Evolutionary conservation across 305 asterid species (phyloP).

Genomic region (Plantago coronopus): DNA sequence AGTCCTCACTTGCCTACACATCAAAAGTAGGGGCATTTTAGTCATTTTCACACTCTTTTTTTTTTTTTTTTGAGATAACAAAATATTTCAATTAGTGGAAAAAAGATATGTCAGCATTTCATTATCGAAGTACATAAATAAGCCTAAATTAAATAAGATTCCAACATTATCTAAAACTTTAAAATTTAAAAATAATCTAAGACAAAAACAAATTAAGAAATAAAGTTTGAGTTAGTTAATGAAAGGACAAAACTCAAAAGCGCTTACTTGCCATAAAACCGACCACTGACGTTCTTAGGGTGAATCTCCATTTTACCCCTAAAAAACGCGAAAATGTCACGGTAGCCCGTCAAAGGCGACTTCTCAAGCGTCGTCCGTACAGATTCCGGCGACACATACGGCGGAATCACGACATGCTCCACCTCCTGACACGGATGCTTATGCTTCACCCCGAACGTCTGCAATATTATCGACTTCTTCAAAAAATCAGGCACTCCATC

Average conservation of each 20-base stretch:
- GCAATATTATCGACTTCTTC: conserved; percentile 62
- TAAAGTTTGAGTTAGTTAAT: too few relatives aligned
- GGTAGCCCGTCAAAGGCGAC: conserved; percentile 41
- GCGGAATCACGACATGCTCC: conserved; percentile 73
- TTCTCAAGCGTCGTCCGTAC: conserved; percentile 43
- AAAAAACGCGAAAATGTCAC: conserved; percentile 77
- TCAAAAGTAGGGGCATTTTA: background rate
- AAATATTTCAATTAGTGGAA: too few relatives aligned
- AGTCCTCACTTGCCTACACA: conserved; percentile 62
- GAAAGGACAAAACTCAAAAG: too few relatives aligned
- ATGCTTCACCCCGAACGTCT: conserved; percentile 73
- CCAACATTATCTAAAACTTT: too few relatives aligned
- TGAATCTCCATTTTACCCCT: conserved; percentile 96
- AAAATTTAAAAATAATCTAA: too few relatives aligned
- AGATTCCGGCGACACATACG: conserved; percentile 67
- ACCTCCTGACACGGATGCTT: conserved; percentile 82
- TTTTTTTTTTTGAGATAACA: too few relatives aligned
- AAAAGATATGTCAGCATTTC: too few relatives aligned
- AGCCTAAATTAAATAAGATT: too few relatives aligned
- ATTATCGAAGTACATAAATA: too few relatives aligned
- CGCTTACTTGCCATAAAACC: conserved; percentile 79
- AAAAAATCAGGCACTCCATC: conserved; percentile 72
- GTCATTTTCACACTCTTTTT: background rate
- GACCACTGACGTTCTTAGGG: conserved; percentile 91
- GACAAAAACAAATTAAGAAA: too few relatives aligned